Conservation (phyloP, 129 eudicot species). For the Pseudognaphalium luteoalbum region DNA sequence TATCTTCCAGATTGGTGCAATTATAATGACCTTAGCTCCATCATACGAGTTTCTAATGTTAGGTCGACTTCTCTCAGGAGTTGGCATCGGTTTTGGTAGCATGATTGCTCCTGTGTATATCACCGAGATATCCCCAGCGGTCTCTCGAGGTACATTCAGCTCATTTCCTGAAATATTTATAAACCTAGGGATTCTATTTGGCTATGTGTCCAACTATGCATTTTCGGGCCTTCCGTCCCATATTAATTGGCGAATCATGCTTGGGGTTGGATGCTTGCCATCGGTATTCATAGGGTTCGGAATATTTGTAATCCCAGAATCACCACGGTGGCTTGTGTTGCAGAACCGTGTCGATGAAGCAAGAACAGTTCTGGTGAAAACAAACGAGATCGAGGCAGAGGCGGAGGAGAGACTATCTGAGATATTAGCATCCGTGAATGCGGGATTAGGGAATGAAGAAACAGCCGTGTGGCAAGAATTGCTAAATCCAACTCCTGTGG, state of each 20-base stretch:
- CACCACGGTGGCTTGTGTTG: slow-evolving; percentile 75
- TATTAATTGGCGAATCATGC: slow-evolving; percentile 69
- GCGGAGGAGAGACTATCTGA: slow-evolving; percentile 67
- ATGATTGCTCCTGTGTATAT: slow-evolving; percentile 82
- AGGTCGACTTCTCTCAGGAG: slow-evolving; percentile 66
- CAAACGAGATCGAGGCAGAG: slow-evolving; percentile 46
- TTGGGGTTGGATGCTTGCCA: slow-evolving; percentile 69
- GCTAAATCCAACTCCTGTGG: slow-evolving; percentile 56
- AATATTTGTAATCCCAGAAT: slow-evolving; percentile 63
- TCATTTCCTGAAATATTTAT: slow-evolving; percentile 82
- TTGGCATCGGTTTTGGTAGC: slow-evolving; percentile 74
- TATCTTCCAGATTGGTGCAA: slow-evolving; percentile 63
- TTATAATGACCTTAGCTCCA: slow-evolving; percentile 65
- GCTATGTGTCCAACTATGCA: too few species aligned
- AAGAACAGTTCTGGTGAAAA: slow-evolving; percentile 46
- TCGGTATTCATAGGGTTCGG: slow-evolving; percentile 59
- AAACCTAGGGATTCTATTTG: neutral
- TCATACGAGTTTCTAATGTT: slow-evolving; percentile 57
- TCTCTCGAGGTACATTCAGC: slow-evolving; percentile 61
- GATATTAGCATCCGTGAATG: slow-evolving; percentile 44
- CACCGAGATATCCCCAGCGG: slow-evolving; percentile 73
- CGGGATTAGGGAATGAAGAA: slow-evolving; percentile 44
- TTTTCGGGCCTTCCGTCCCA: too few species aligned
- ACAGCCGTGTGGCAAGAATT: slow-evolving; percentile 64
- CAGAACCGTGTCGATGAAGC: slow-evolving; percentile 62